These are phyloP conservation scores for Fraxinus sp. DNA, from an alignment of 305 asterid genomes.

Conservation along the genomic window DNA sequence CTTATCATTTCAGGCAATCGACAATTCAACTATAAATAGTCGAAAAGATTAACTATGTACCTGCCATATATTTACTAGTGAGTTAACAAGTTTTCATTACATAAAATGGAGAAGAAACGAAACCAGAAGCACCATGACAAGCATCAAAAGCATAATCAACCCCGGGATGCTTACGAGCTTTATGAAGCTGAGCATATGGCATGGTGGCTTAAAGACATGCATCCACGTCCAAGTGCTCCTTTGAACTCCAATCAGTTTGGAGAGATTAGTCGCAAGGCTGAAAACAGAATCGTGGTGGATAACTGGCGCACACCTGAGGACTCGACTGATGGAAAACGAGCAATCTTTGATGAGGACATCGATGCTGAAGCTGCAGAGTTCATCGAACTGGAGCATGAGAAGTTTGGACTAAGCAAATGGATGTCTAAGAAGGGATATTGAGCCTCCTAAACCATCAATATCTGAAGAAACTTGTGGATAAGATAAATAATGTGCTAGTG, in stretches of 20 bases:
- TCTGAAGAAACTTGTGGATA: not conserved
- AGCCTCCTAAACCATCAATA: not conserved
- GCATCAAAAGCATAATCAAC: not conserved
- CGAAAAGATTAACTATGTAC: not conserved
- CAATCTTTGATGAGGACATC: not conserved
- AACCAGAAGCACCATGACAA: conserved; percentile 8
- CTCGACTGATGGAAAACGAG: not conserved
- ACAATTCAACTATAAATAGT: not conserved
- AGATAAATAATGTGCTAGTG: not conserved
- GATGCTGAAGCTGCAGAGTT: conserved; percentile 35
- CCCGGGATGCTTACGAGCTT: conserved; percentile 27
- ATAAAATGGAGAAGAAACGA: conserved; percentile 12
- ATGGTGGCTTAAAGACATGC: not conserved
- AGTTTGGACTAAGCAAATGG: conserved; percentile 29
- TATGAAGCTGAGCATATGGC: conserved; percentile 34
- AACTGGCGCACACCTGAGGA: not conserved
- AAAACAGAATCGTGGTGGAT: not conserved
- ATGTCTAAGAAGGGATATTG: conserved; percentile 18
- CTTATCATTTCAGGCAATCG: not conserved
- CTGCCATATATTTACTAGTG: not conserved
- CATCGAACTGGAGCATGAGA: conserved; percentile 33
- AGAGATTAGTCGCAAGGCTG: not conserved
- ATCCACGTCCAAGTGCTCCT: conserved; percentile 3
- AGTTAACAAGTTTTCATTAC: not conserved
- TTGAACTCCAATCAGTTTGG: not conserved